Conservation (phyloP, 805 yeast species). For the Metschnikowia corniflorae region DNA sequence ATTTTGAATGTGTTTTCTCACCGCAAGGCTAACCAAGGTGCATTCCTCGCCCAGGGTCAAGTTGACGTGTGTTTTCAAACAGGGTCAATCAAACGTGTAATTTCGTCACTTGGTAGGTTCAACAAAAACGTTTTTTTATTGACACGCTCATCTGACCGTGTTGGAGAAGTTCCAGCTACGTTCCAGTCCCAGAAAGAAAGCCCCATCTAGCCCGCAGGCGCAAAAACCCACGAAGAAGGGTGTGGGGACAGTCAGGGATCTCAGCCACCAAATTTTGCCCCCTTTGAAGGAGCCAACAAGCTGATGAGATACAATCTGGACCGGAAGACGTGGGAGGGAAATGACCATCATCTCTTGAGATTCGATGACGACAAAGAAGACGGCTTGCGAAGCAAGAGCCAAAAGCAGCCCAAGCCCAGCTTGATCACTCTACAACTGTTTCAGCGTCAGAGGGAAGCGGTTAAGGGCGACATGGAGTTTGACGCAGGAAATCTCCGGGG, state of each 20-base stretch:
- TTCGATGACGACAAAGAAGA: constrained; percentile 37
- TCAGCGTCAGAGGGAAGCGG: constrained; percentile 19
- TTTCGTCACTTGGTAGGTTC: too few species aligned
- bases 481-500: constrained; percentile 56
- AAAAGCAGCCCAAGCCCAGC: constrained; percentile 35
- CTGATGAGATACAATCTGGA: constrained; percentile 53
- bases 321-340: constrained; percentile 60
- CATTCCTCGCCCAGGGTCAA: too few species aligned
- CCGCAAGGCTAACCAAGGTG: too few species aligned
- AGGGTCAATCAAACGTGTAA: too few species aligned
- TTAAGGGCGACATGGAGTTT: constrained; percentile 49
- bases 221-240: constrained; percentile 4
- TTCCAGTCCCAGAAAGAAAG: constrained; percentile 13
- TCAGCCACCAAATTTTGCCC: constrained; percentile 22
- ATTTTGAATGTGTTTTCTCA: too few species aligned
- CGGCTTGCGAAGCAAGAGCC: constrained; percentile 6
- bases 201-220: not conserved
- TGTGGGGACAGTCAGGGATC: constrained; percentile 30
- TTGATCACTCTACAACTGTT: constrained; percentile 33
- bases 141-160: too few species aligned
- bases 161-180: constrained; percentile 18
- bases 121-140: too few species aligned
- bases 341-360: constrained; percentile 51
- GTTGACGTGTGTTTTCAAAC: too few species aligned
- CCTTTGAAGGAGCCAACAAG: constrained; percentile 19